Percentiles rank a stretch among this genome's conserved stretches.
phyloP scores from a whole-genome alignment of 805 yeast species.

The Candida taoyuanica region DNA sequence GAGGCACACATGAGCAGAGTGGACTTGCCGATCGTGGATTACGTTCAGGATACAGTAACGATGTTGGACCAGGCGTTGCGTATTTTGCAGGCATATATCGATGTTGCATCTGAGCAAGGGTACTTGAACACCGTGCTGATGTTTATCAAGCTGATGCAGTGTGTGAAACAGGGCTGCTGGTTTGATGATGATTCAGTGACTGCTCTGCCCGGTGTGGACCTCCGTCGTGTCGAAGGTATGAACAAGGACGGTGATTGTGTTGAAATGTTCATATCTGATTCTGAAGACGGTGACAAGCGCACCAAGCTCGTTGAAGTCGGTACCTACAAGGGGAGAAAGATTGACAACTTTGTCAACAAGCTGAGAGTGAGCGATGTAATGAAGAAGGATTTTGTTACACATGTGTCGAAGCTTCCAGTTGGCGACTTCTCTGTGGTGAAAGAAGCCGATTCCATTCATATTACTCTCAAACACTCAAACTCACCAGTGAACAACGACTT shows the following conservation, averaged over 20 bases:
- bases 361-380: slow-evolving; percentile 39
- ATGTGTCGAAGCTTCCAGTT: slow-evolving; percentile 58
- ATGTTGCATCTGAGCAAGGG: slow-evolving; percentile 83
- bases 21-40: slow-evolving; percentile 91
- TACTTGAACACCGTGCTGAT: slow-evolving; percentile 55
- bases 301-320: slow-evolving; percentile 15
- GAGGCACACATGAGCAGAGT: slow-evolving; percentile 85
- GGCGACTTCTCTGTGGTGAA: slow-evolving; percentile 44
- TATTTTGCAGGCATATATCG: slow-evolving; percentile 88
- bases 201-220: slow-evolving; percentile 23
- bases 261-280: slow-evolving; percentile 8
- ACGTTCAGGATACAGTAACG: slow-evolving; percentile 87
- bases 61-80: slow-evolving; percentile 93
- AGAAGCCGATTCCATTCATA: slow-evolving; percentile 31
- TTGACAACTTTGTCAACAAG: slow-evolving; percentile 29
- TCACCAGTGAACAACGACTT: slow-evolving; percentile 47
- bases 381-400: slow-evolving; percentile 45
- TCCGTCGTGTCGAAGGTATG: slow-evolving; percentile 19
- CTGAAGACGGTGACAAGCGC: neutral
- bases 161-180: slow-evolving; percentile 88
- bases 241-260: slow-evolving; percentile 18
- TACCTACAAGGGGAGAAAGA: slow-evolving; percentile 33
- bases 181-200: slow-evolving; percentile 68
- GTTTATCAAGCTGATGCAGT: slow-evolving; percentile 70
- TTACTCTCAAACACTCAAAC: slow-evolving; percentile 53